Percentiles rank a stretch among this genome's conserved stretches.
phyloP scores from a whole-genome alignment of 1,284 basidiomycete species.

The Trametes polyzona region DNA sequence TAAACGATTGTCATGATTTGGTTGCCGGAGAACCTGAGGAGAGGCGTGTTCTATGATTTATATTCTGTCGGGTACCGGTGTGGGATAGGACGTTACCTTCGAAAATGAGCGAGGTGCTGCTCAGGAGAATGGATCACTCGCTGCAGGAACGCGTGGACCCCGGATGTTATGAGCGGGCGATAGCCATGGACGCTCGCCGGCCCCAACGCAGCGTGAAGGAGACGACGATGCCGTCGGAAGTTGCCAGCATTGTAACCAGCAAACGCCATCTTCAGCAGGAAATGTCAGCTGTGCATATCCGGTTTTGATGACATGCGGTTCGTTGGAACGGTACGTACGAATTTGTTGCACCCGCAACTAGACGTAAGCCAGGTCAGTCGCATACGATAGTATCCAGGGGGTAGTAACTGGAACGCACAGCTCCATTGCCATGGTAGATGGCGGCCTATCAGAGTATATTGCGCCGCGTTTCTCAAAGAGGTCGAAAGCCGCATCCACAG shows the following conservation, averaged over 20 bases:
- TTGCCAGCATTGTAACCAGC: conserved; percentile 56
- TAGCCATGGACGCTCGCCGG: conserved; percentile 54
- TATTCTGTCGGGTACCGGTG: not conserved
- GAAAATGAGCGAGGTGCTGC: conserved; percentile 33
- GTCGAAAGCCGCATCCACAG: conserved; percentile 56
- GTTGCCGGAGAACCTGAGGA: not conserved
- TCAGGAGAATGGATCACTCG: conserved; percentile 33
- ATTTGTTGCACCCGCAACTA: not conserved
- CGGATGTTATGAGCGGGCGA: conserved; percentile 56
- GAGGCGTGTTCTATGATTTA: not conserved
- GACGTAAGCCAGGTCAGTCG: too few relatives aligned
- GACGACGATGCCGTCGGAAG: conserved; percentile 61
- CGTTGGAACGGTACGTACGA: not conserved
- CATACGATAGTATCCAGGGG: too few relatives aligned
- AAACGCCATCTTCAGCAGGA: conserved; percentile 57
- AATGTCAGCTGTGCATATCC: too few relatives aligned
- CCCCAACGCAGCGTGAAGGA: conserved; percentile 64
- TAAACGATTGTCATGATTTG: not conserved
- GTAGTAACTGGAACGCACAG: too few relatives aligned
- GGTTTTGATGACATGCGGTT: not conserved
- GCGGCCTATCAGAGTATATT: conserved; percentile 71
- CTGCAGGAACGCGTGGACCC: conserved; percentile 41
- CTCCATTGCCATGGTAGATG: conserved; percentile 62
- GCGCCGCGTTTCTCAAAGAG: conserved; percentile 66
- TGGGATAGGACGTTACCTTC: too few relatives aligned